phyloP scores from a whole-genome alignment of 2,329 filamentous ascomycete genomes.

The Cladobotryum mycophilum region DNA sequence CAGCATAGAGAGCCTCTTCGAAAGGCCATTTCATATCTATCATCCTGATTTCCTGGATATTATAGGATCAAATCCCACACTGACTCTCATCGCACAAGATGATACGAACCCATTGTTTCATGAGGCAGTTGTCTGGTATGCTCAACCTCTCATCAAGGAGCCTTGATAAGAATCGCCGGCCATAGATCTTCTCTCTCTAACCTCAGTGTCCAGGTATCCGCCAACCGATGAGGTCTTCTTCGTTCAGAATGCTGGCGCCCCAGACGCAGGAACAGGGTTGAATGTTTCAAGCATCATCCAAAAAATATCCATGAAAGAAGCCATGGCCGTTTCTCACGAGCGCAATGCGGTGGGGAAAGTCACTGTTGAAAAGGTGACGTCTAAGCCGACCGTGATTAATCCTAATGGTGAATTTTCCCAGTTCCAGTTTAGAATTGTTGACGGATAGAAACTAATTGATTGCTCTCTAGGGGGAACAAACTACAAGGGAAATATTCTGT shows the following conservation, averaged over 20 bases:
- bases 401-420: slow-evolving; percentile 37
- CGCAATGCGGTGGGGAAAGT: slow-evolving; percentile 35
- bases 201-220: slow-evolving; percentile 14
- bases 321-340: slow-evolving; percentile 31
- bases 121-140: slow-evolving; percentile 44
- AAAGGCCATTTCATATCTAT: slow-evolving; percentile 39
- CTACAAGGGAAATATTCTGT: slow-evolving; percentile 43
- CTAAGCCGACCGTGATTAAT: slow-evolving; percentile 40
- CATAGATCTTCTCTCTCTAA: background rate
- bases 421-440: background rate
- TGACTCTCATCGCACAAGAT: slow-evolving; percentile 40
- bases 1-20: slow-evolving; percentile 29
- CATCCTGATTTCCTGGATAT: slow-evolving; percentile 41
- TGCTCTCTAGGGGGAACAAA: slow-evolving; percentile 39
- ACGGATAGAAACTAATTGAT: background rate
- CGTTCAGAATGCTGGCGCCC: slow-evolving; percentile 41
- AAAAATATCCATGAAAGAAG: slow-evolving; percentile 40
- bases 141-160: background rate
- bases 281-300: slow-evolving; percentile 41
- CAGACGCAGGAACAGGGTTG: slow-evolving; percentile 39
- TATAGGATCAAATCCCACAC: slow-evolving; percentile 38
- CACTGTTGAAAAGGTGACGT: slow-evolving; percentile 35
- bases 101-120: slow-evolving; percentile 41
- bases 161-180: background rate
- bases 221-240: slow-evolving; percentile 46